Conservation (phyloP, 2,329 filamentous ascomycete genomes). For the Tolypocladium nubicola region DNA sequence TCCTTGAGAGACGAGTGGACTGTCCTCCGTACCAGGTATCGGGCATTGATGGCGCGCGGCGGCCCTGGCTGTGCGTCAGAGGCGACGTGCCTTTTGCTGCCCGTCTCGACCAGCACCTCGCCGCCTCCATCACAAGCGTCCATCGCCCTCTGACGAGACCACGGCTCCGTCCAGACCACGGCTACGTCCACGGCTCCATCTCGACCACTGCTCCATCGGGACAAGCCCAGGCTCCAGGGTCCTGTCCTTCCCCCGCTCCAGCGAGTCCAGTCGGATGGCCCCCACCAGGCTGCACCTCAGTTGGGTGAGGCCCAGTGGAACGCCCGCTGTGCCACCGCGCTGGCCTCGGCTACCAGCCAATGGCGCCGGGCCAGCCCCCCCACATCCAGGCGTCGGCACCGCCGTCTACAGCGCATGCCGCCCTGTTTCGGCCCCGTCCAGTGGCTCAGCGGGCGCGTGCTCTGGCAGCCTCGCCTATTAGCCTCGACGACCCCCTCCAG, state of each 20-base stretch:
- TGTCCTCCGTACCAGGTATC: background rate
- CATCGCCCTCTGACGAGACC: background rate
- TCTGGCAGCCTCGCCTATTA: slow-evolving; percentile 15
- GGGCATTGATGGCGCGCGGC: background rate
- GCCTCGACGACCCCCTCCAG: slow-evolving; percentile 12
- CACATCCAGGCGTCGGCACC: slow-evolving; percentile 5
- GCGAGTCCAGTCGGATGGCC: background rate
- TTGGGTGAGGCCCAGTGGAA: background rate
- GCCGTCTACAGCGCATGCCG: background rate
- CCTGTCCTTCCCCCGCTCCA: background rate
- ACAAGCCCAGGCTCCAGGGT: background rate
- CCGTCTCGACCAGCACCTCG: background rate
- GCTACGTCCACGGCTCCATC: background rate
- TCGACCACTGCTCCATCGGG: background rate
- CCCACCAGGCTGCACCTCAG: background rate
- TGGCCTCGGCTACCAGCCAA: slow-evolving; percentile 17
- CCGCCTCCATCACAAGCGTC: background rate
- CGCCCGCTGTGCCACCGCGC: background rate
- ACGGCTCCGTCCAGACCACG: background rate
- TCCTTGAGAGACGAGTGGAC: background rate
- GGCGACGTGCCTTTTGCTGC: background rate
- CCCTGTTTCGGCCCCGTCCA: background rate
- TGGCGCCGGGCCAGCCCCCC: slow-evolving; percentile 7
- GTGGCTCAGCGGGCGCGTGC: slow-evolving; percentile 1
- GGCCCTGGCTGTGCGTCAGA: background rate